A percentile compares a stretch with the other conserved stretches of the same genome.
These are phyloP conservation scores for Dovyalis caffra DNA, from an alignment of 345 rosid genomes.

Conservation along the genomic window DNA sequence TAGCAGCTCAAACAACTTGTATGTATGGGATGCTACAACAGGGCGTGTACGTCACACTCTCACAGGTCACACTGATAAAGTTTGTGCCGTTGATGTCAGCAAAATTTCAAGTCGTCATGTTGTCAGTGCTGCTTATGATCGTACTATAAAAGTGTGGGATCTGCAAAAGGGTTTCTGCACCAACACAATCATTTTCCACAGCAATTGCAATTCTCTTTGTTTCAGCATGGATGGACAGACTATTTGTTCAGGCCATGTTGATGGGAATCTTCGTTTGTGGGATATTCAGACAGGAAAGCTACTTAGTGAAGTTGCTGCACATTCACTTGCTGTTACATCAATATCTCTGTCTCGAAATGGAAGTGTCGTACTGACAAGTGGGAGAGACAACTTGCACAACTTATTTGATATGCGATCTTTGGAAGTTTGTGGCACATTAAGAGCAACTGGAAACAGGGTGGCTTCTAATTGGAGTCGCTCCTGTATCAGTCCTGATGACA, in stretches of 20 bases:
- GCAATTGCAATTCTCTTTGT: conserved; percentile 87
- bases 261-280: conserved; percentile 95
- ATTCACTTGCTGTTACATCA: conserved; percentile 81
- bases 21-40: conserved; percentile 83
- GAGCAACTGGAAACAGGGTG: conserved; percentile 76
- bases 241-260: conserved; percentile 91
- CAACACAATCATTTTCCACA: conserved; percentile 77
- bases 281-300: conserved; percentile 83
- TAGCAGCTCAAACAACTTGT: conserved; percentile 89
- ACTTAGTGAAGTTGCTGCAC: conserved; percentile 85
- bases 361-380: conserved; percentile 69
- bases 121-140: conserved; percentile 90
- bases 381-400: conserved; percentile 90
- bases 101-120: conserved; percentile 80
- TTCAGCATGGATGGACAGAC: conserved; percentile 86
- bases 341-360: conserved; percentile 69
- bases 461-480: conserved; percentile 98
- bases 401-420: conserved; percentile 77
- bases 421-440: conserved; percentile 78
- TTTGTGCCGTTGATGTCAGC: conserved; percentile 92
- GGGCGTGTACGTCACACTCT: conserved; percentile 83
- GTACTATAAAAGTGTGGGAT: conserved; percentile 97
- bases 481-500: conserved; percentile 84
- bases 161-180: conserved; percentile 93
- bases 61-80: conserved; percentile 87